A percentile compares a stretch with the other conserved stretches of the same genome.
phyloP scores from a whole-genome alignment of 1,284 basidiomycete species.

The Cryptococcus sp. region DNA sequence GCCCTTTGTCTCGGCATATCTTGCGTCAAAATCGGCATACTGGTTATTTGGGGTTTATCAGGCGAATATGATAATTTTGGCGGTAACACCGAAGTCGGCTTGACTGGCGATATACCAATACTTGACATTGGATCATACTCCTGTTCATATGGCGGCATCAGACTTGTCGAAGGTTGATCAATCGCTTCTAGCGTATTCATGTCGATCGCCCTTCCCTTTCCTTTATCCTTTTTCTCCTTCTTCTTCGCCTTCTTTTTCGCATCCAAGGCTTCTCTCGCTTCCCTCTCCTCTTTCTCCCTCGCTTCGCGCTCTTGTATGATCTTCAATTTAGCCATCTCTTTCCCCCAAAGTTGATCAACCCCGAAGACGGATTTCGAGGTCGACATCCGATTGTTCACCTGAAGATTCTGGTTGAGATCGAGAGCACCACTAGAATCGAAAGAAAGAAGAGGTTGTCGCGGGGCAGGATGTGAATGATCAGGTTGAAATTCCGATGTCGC shows the following conservation, averaged over 20 bases:
- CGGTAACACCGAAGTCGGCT: slow-evolving; percentile 8
- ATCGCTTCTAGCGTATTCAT: background rate
- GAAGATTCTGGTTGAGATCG: background rate
- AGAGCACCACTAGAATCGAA: slow-evolving; percentile 4
- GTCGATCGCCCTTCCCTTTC: background rate
- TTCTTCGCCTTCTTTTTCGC: slow-evolving; percentile 9
- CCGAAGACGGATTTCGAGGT: slow-evolving; percentile 43
- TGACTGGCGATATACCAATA: background rate
- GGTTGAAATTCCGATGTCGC: background rate
- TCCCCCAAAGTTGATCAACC: slow-evolving; percentile 44
- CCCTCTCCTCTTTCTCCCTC: background rate
- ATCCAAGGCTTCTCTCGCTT: slow-evolving; percentile 3
- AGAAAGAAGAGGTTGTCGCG: slow-evolving; percentile 6
- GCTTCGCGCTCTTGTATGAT: slow-evolving; percentile 28
- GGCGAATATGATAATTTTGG: slow-evolving; percentile 28
- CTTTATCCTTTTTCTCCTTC: slow-evolving; percentile 14
- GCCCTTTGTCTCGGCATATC: background rate
- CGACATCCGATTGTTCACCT: slow-evolving; percentile 12
- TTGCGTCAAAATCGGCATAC: background rate
- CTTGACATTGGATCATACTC: background rate
- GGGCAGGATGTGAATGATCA: background rate
- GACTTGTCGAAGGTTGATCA: background rate
- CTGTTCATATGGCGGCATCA: slow-evolving; percentile 10
- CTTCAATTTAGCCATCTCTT: slow-evolving; percentile 41
- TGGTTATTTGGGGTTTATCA: slow-evolving; percentile 9